Base-by-base conservation (phyloP, 1,139 yeast species). In the Scheffersomyces quercinus region DNA sequence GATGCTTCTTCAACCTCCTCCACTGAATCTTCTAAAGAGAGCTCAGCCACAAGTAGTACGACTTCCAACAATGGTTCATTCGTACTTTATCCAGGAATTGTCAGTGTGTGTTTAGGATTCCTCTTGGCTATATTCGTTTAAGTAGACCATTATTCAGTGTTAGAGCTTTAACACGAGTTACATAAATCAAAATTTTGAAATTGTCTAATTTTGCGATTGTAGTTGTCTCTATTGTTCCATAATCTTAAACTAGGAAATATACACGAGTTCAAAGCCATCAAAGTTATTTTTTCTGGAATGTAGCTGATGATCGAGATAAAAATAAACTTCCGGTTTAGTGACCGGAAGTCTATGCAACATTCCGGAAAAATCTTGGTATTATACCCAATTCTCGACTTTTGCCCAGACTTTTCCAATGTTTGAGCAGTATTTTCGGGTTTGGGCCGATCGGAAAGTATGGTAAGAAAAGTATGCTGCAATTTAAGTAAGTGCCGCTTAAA, bases 1-100 rank as follows among this genome's bases (percentile, higher is more conserved):
- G 64, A 68, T 51, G 57, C 50, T 37, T 47, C 49, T 13, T 58
- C 72, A 31, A 78, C 79, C 26, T 20, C 26, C 26, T 10, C 35
- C 7, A 31, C n/a, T 14, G 20, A 20, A 14, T 5, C 35, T 10
- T 14, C 35, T 14, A 20, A 13, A n/a, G 20, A 14, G 24, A 7
- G 24, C n/a, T 31, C 35, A 11, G 15, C 35, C 24, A 14, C 35
- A 6, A 31, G 35, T 31, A 20, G 7, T 14, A 31, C 35, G 4
- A 14, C 35, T 6, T 9, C 20, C 24, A 20, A 20, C 10, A 14
- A 14, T 10, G 35, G 35, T 3, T 15, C 20, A 31, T 14, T 14
- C 20, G 11, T 31, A 5, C 7, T 11, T 14, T 10, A 10, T 31
- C 35, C 35, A 31, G 11, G 15, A 14, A 6, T 12, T n/a, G 3